Evolutionary conservation across 192 early-diverging fungal genomes (phyloP), one percentile per base, ranked within the genome.

Genomic region (Backusella sp.): DNA sequence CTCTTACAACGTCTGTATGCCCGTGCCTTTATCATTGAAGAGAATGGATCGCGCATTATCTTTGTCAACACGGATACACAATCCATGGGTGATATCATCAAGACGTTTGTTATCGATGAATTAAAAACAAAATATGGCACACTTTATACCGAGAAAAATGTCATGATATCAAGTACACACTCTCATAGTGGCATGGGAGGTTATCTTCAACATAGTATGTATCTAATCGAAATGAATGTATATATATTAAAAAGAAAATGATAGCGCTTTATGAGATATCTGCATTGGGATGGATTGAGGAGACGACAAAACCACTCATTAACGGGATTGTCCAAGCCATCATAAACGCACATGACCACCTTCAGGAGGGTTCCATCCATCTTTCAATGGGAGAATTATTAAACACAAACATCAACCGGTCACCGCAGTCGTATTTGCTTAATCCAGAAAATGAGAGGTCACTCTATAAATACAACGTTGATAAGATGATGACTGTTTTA

Each of bases 41-140:
- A 82, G 26, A 67, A 65, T 0, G 42, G 30, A 23, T 36, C 56
- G 19, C 72, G 80, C 14, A 17, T 79, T 39, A 74, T 68, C 1
- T 79, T 79, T 69, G 77, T 79, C 34, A 80, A 80, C 52, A 80
- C 74, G 1, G 78, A 80, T 66, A 75, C 78, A 14, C 78, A 80
- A 67, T 80, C 78, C 41, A 72, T 80, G 56, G 74, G 78, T 15
- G 74, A 80, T 17, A 71, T 76, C 3, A 52, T 80, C 9, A 75
- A 76, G 23, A 69, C 75, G 28, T 23, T 74, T 39, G 78, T 80
- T 12, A 42, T 80, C 2, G 34, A 75, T 39, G 15, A 37, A 14
- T 52, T 80, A 17, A 23, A 49, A 30, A 26, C 1, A 0, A 46
- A n/a, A 0, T 70, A 46, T 28, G 74, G 70, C 4, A 26, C 23